Conservation (phyloP, 2,329 filamentous ascomycete genomes). For the Cordyceps tenuipes region DNA sequence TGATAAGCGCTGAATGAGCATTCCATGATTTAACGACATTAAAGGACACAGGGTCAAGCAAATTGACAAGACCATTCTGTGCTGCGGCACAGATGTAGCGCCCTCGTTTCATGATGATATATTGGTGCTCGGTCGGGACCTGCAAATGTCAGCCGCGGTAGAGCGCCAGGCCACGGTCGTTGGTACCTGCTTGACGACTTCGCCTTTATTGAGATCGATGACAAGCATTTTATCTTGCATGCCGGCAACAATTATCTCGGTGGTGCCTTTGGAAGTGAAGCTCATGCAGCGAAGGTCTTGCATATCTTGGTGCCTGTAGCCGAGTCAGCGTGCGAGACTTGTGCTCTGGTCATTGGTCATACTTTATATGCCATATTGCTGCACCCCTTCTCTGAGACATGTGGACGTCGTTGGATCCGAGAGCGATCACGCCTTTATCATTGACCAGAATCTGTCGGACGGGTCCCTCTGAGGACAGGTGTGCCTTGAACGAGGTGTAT, state of each 20-base stretch:
- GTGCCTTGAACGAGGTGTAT: constrained; percentile 85
- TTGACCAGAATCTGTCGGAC: constrained; percentile 87
- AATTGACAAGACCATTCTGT: constrained; percentile 70
- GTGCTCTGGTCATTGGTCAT: constrained; percentile 22
- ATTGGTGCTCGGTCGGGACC: constrained; percentile 65
- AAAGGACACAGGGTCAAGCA: constrained; percentile 73
- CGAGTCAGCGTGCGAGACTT: constrained; percentile 15
- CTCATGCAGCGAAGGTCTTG: constrained; percentile 88
- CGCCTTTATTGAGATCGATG: constrained; percentile 61
- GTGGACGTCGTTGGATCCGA: constrained; percentile 77
- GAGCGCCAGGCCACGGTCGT: background rate
- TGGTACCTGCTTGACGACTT: constrained; percentile 57
- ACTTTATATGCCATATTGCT: constrained; percentile 82
- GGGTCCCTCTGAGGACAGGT: constrained; percentile 62
- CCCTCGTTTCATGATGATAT: constrained; percentile 85
- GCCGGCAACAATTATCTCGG: constrained; percentile 79
- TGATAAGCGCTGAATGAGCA: constrained; percentile 80
- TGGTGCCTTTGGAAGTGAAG: constrained; percentile 78
- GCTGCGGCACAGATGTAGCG: constrained; percentile 91
- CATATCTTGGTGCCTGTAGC: constrained; percentile 61
- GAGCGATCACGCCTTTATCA: constrained; percentile 79
- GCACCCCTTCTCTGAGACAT: constrained; percentile 77
- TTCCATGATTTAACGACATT: constrained; percentile 79
- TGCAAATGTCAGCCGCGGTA: constrained; percentile 29
- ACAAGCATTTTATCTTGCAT: constrained; percentile 80